Evolutionary conservation across 2,329 filamentous ascomycete species (phyloP), one percentile per base, ranked within the genome.

Genomic region (Pyricularia grisea): DNA sequence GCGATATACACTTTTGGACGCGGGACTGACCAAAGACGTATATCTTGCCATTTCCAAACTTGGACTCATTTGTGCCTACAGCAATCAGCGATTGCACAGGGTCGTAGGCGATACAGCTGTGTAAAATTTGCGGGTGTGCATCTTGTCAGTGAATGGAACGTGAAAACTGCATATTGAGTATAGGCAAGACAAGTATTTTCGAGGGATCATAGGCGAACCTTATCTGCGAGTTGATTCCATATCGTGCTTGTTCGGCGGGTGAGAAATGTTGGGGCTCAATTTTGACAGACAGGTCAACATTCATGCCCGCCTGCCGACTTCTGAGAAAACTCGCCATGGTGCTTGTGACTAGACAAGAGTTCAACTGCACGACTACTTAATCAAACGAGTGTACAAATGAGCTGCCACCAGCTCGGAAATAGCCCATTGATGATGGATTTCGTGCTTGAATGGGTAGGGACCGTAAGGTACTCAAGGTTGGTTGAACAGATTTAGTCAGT

Each of bases 71-170:
- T 61, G 95, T 99, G 70, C 93, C 95, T 72, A 98, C 88, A 61
- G 95, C 95, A 67, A 99, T 85, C 69, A 99, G 88, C 31, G 94
- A 97, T 77, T 99, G 95, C 14, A 97, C 86, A 0, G 95, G 94
- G 73, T 98, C 94, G 81, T 97, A 98, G 71, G 93, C 91, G 72
- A 98, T 82, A 72, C 91, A 91, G 74, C 92, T 93, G 74, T 85
- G 42, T 5, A 28, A 27, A 17, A 9, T 27, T 42, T 23, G 65
- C 31, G 65, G 3, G n/a, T 23, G 33, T 14, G 28, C 9, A 23
- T 33, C 23, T 31, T 50, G 20, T 66, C 27, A 66, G 65, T 23
- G 9, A 6, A 55, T n/a, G 20, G 20, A 42, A 28, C 14, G 78
- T 81, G 73, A 67, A 68, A 68, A 67, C 70, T 71, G 70, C 72